Conservation (phyloP, 768 basidiomycete genomes). For the Saitozyma podzolica region DNA sequence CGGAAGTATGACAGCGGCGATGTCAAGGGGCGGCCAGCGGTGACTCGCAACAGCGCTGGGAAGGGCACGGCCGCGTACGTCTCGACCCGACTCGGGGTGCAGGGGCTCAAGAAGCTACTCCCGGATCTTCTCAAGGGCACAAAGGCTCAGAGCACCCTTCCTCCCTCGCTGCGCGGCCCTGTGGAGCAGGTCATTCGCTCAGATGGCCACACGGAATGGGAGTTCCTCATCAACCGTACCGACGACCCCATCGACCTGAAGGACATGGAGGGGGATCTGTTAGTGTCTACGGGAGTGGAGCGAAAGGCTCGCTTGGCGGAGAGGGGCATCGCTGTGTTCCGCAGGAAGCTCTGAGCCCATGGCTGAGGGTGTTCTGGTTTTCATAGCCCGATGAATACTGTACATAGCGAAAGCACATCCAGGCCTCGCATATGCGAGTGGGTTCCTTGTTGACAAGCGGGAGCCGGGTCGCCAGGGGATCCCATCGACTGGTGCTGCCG, state of each 20-base stretch:
- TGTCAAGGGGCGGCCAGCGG: constrained; percentile 9
- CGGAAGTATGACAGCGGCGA: constrained; percentile 7
- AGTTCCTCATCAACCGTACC: constrained; percentile 21
- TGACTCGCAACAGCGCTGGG: neutral
- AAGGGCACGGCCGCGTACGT: constrained; percentile 18
- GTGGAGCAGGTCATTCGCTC: constrained; percentile 18
- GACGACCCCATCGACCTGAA: constrained; percentile 5
- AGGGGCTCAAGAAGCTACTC: constrained; percentile 13
- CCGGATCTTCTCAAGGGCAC: constrained; percentile 4
- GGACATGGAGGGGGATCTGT: constrained; percentile 7
- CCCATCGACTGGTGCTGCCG: too few species aligned
- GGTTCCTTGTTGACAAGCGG: too few species aligned
- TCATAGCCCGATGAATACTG: too few species aligned
- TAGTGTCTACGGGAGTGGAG: constrained; percentile 5
- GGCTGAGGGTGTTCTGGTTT: too few species aligned
- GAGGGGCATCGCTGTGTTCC: too few species aligned
- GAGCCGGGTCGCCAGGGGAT: too few species aligned
- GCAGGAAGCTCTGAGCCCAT: too few species aligned
- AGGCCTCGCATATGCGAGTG: too few species aligned
- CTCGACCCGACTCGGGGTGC: constrained; percentile 11
- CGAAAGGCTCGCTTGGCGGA: too few species aligned
- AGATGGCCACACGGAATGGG: constrained; percentile 8
- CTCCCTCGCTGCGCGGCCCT: constrained; percentile 3
- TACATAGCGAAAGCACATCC: too few species aligned
- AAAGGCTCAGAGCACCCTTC: constrained; percentile 9